A percentile compares a stretch with the other conserved stretches of the same genome.
These are phyloP conservation scores for Houttuynia cordata DNA, from an alignment of 164 flowering plant genomes.

Conservation along the genomic window DNA sequence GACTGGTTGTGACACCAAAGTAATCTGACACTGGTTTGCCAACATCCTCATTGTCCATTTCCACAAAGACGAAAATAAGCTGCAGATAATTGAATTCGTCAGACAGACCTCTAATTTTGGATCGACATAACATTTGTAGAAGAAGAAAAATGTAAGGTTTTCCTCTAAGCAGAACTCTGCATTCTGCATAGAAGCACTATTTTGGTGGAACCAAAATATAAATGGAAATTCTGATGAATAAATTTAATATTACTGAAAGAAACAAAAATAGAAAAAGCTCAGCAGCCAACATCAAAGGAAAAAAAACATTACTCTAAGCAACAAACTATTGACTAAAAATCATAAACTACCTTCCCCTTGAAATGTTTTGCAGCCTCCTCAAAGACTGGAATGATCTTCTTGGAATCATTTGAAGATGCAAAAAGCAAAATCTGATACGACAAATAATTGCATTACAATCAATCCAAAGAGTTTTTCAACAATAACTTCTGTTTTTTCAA, in stretches of 20 bases:
- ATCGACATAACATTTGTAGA: not conserved
- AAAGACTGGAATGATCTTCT: constrained; percentile 48
- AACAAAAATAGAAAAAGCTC: too few species aligned
- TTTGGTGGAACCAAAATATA: not conserved
- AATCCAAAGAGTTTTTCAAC: not conserved
- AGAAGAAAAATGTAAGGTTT: not conserved
- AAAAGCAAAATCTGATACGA: constrained; percentile 66
- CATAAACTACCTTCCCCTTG: constrained; percentile 73
- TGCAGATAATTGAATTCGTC: constrained; percentile 18
- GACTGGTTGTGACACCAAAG: constrained; percentile 68
- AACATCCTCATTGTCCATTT: constrained; percentile 73
- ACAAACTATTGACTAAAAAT: not conserved
- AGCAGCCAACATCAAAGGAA: too few species aligned
- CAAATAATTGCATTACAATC: constrained; percentile 4
- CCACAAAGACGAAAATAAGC: constrained; percentile 74
- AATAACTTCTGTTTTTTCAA: not conserved
- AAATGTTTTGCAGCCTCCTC: constrained; percentile 74
- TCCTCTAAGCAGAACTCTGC: not conserved
- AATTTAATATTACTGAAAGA: too few species aligned
- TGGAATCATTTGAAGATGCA: constrained; percentile 54
- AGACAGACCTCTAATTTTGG: not conserved
- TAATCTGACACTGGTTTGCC: constrained; percentile 87
- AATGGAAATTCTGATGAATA: not conserved
- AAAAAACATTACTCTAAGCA: too few species aligned
- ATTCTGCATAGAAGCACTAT: not conserved